These are phyloP conservation scores for Collybia nuda DNA, from an alignment of 768 basidiomycete genomes.

Conservation along the genomic window DNA sequence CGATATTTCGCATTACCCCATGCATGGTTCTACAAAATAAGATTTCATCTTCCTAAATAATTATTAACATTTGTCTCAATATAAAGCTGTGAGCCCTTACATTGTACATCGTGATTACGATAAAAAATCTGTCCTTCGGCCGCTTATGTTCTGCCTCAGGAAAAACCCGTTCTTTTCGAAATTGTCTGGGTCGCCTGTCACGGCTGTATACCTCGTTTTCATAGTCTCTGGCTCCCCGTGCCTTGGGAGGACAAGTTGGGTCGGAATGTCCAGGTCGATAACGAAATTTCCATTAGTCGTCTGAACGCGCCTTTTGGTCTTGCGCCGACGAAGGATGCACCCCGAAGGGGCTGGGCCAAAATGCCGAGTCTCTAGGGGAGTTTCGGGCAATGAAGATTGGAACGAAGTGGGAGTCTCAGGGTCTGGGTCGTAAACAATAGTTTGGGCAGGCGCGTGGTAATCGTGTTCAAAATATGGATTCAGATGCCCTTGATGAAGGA, in stretches of 20 bases:
- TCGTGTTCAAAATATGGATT: constrained; percentile 9
- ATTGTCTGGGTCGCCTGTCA: constrained; percentile 93
- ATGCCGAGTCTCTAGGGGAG: constrained; percentile 68
- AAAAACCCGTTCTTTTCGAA: constrained; percentile 84
- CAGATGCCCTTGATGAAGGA: constrained; percentile 20
- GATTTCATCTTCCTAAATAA: constrained; percentile 76
- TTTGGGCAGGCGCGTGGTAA: constrained; percentile 25
- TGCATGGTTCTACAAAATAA: constrained; percentile 92
- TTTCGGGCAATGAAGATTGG: constrained; percentile 40
- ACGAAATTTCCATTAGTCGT: constrained; percentile 89
- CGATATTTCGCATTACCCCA: constrained; percentile 90
- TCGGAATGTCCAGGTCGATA: constrained; percentile 80
- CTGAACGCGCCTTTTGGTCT: constrained; percentile 76
- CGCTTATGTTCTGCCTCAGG: constrained; percentile 78
- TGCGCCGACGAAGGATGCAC: constrained; percentile 72
- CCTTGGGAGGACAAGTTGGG: constrained; percentile 76
- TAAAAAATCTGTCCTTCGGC: constrained; percentile 87
- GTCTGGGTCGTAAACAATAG: constrained; percentile 38
- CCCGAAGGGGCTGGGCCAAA: constrained; percentile 88
- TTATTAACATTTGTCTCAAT: constrained; percentile 5
- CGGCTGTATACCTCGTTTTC: constrained; percentile 79
- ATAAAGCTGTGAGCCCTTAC: constrained; percentile 43
- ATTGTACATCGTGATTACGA: constrained; percentile 97
- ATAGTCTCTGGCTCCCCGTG: constrained; percentile 71
- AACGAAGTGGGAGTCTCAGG: constrained; percentile 42